A percentile compares a stretch with the other conserved stretches of the same genome.
Conservation (phyloP, 208 protist genomes). For the Leptomonas seymouri region DNA sequence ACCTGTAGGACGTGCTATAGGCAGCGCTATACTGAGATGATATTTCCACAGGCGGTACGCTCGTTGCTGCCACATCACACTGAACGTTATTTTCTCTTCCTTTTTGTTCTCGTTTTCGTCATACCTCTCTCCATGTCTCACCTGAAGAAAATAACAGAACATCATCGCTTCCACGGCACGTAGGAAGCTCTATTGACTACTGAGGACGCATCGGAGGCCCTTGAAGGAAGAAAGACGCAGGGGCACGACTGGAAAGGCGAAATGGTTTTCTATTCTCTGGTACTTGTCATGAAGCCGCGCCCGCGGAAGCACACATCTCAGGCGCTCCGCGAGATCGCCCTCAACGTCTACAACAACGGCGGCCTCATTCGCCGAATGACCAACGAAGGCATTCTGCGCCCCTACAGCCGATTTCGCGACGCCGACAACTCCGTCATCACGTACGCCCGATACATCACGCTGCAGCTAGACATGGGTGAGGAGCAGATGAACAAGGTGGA, state of each 20-base stretch:
- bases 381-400: slow-evolving; percentile 91
- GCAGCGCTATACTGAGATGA: too few species aligned
- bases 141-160: too few species aligned
- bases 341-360: slow-evolving; percentile 72
- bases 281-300: slow-evolving; percentile 86
- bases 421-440: slow-evolving; percentile 75
- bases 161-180: too few species aligned
- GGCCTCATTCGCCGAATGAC: slow-evolving; percentile 80
- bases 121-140: too few species aligned
- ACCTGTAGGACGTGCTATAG: too few species aligned
- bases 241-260: neutral
- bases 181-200: neutral
- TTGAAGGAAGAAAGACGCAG: neutral
- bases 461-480: slow-evolving; percentile 88
- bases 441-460: slow-evolving; percentile 83
- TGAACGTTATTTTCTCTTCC: too few species aligned
- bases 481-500: slow-evolving; percentile 80
- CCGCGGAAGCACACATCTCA: slow-evolving; percentile 73
- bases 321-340: slow-evolving; percentile 80
- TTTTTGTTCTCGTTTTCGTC: too few species aligned
- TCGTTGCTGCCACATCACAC: too few species aligned
- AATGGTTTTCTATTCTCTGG: slow-evolving; percentile 91
- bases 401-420: slow-evolving; percentile 84
- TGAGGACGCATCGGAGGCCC: neutral
- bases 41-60: too few species aligned